Conservation (phyloP, 1,139 yeast species). For the Candida buenavistaensis region DNA sequence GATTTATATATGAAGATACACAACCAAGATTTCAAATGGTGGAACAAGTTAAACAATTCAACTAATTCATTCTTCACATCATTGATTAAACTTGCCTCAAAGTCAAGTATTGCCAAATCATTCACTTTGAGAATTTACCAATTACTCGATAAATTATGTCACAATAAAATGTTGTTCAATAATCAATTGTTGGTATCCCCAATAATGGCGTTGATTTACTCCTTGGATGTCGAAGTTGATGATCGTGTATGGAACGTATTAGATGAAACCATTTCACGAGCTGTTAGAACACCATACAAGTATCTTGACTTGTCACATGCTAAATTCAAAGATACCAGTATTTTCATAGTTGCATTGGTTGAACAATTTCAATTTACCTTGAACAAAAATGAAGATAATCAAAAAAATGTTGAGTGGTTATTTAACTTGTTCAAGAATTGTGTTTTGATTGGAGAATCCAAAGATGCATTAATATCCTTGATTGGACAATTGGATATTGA, state of each 20-base stretch:
- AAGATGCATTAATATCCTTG: slow-evolving; percentile 15
- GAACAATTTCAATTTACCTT: slow-evolving; percentile 71
- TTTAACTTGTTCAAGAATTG: slow-evolving; percentile 43
- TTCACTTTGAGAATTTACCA: slow-evolving; percentile 24
- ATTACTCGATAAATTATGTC: slow-evolving; percentile 23
- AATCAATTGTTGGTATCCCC: slow-evolving; percentile 46
- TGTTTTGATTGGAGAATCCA: slow-evolving; percentile 56
- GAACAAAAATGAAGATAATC: slow-evolving; percentile 24
- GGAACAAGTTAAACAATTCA: slow-evolving; percentile 58
- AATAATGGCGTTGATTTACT: slow-evolving; percentile 38
- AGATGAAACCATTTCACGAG: slow-evolving; percentile 73
- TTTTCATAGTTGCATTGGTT: slow-evolving; percentile 62
- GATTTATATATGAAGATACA: slow-evolving; percentile 47
- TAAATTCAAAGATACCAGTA: slow-evolving; percentile 49
- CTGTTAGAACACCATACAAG: slow-evolving; percentile 75
- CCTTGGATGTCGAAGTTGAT: slow-evolving; percentile 24
- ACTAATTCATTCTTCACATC: slow-evolving; percentile 57
- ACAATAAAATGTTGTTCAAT: slow-evolving; percentile 43
- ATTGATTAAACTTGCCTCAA: slow-evolving; percentile 49
- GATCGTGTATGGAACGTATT: slow-evolving; percentile 51
- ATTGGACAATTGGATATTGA: slow-evolving; percentile 12
- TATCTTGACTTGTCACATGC: slow-evolving; percentile 67
- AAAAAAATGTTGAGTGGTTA: slow-evolving; percentile 50
- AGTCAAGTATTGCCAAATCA: slow-evolving; percentile 16
- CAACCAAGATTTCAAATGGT: slow-evolving; percentile 50